Evolutionary conservation across 1,284 basidiomycete genomes (phyloP).

Genomic region (Ceratobasidium sp.): DNA sequence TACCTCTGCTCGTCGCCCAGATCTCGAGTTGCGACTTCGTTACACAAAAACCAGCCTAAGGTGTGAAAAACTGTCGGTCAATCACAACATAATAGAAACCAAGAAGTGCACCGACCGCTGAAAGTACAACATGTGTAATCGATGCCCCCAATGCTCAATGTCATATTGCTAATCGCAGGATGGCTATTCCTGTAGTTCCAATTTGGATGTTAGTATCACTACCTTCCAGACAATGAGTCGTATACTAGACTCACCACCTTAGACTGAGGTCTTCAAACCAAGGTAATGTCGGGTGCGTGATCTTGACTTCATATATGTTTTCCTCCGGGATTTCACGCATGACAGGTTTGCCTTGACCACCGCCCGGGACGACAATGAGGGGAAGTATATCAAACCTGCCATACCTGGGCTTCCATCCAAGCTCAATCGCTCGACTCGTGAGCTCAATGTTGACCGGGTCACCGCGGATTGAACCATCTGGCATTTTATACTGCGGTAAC

Average conservation of each 20-base stretch:
- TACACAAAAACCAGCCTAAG: slow-evolving; percentile 31
- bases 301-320: slow-evolving; percentile 29
- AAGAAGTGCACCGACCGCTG: slow-evolving; percentile 5
- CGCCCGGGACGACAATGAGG: slow-evolving; percentile 25
- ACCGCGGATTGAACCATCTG: slow-evolving; percentile 20
- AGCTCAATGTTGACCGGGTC: slow-evolving; percentile 29
- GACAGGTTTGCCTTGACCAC: slow-evolving; percentile 25
- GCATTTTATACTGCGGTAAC: slow-evolving; percentile 31
- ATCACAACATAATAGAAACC: too few species aligned
- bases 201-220: neutral
- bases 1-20: slow-evolving; percentile 20
- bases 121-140: slow-evolving; percentile 37
- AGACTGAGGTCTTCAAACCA: slow-evolving; percentile 31
- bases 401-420: slow-evolving; percentile 28
- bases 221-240: neutral
- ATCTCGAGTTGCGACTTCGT: slow-evolving; percentile 26
- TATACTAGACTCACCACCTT: too few species aligned
- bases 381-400: slow-evolving; percentile 25
- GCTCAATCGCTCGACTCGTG: slow-evolving; percentile 27
- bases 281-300: slow-evolving; percentile 28
- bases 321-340: slow-evolving; percentile 28
- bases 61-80: too few species aligned
- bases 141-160: slow-evolving; percentile 30
- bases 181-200: slow-evolving; percentile 14
- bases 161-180: slow-evolving; percentile 30